Conservation (phyloP, 2,329 filamentous ascomycete genomes). For the Colletotrichum lini region DNA sequence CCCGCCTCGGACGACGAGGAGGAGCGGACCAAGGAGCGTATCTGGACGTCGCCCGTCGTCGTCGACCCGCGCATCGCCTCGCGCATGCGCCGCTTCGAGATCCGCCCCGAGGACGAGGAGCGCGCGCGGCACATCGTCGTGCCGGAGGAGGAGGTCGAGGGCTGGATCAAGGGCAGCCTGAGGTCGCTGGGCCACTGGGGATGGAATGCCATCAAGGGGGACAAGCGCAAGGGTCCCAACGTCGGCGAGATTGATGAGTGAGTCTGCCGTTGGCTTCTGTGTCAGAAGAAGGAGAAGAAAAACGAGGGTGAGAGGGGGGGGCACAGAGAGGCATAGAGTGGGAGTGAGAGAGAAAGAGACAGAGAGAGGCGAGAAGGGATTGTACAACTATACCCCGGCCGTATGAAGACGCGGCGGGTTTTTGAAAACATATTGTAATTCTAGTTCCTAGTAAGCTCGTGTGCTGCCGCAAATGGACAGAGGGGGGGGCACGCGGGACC, state of each 20-base stretch:
- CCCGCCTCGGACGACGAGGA: conserved; percentile 50
- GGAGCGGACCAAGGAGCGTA: conserved; percentile 71
- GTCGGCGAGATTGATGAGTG: conserved; percentile 56
- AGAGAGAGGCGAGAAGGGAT: not conserved
- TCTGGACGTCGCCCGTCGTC: conserved; percentile 82
- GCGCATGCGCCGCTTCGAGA: conserved; percentile 85
- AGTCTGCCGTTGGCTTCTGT: conserved; percentile 17
- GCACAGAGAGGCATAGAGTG: no score
- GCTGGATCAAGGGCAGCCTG: conserved; percentile 75
- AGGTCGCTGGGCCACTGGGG: conserved; percentile 69
- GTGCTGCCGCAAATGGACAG: conserved; percentile 7
- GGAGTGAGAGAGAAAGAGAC: not conserved
- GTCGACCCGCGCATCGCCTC: conserved; percentile 82
- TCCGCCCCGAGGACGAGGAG: conserved; percentile 78
- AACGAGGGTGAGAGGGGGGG: no score
- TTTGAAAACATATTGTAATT: conserved; percentile 32
- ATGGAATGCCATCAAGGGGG: conserved; percentile 53
- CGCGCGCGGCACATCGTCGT: conserved; percentile 74
- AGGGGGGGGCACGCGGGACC: conserved; percentile 7
- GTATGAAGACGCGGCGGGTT: not conserved
- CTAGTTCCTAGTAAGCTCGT: conserved; percentile 15
- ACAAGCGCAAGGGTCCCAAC: conserved; percentile 58
- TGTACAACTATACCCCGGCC: conserved; percentile 26
- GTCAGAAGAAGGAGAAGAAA: no score
- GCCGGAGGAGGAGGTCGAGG: conserved; percentile 78